A percentile compares a stretch with the other conserved stretches of the same genome.
phyloP scores from a whole-genome alignment of 768 basidiomycete genomes.

The Calvatia gigantea region DNA sequence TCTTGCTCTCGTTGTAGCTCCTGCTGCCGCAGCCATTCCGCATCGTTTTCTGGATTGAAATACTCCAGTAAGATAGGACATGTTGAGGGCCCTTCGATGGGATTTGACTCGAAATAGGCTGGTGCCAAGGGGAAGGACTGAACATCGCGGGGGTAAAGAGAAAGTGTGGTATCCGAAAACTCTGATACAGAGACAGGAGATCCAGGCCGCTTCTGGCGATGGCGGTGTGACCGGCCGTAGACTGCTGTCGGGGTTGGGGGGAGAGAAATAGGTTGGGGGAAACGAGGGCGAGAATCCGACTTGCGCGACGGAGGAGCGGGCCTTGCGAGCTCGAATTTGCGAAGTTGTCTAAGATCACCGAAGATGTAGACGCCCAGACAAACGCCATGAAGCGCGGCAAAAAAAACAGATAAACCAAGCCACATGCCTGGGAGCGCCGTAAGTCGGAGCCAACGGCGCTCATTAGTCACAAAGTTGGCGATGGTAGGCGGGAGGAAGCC shows the following conservation, averaged over 20 bases:
- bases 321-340: constrained; percentile 72
- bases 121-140: constrained; percentile 12
- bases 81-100: constrained; percentile 24
- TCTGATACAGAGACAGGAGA: constrained; percentile 1
- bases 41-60: constrained; percentile 6
- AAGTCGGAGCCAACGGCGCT: constrained; percentile 56
- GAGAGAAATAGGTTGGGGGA: not conserved
- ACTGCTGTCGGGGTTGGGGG: not conserved
- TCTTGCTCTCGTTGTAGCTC: constrained; percentile 3
- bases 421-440: constrained; percentile 64
- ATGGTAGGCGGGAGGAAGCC: constrained; percentile 47
- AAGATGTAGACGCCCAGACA: constrained; percentile 79
- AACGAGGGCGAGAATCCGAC: not conserved
- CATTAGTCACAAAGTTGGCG: constrained; percentile 41
- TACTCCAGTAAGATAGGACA: constrained; percentile 8
- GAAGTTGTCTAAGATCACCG: constrained; percentile 74
- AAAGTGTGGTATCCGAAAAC: not conserved
- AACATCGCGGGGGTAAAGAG: constrained; percentile 4
- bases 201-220: not conserved
- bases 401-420: constrained; percentile 59
- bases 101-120: constrained; percentile 21
- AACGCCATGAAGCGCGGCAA: constrained; percentile 67
- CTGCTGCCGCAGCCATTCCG: constrained; percentile 7
- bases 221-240: not conserved
- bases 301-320: constrained; percentile 54